Evolutionary conservation across 2,329 filamentous ascomycete genomes (phyloP).

Genomic region (Aspergillus neotritici): DNA sequence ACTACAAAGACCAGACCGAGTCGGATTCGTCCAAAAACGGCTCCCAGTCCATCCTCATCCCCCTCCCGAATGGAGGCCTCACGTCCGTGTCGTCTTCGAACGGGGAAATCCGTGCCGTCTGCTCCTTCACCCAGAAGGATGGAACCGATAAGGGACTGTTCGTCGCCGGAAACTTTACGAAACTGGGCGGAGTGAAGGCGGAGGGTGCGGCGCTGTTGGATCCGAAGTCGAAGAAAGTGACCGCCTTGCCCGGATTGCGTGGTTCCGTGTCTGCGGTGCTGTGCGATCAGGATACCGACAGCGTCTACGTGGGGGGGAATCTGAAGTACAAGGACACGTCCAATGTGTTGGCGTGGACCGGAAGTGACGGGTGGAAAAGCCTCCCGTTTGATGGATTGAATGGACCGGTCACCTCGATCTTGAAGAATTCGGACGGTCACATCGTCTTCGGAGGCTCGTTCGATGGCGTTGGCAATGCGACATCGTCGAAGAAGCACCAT

Average conservation of each 20-base stretch:
- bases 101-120: conserved; percentile 83
- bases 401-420: conserved; percentile 80
- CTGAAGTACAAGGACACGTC: conserved; percentile 76
- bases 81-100: conserved; percentile 69
- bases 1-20: conserved; percentile 74
- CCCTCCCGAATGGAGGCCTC: conserved; percentile 80
- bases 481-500: conserved; percentile 51
- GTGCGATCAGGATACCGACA: conserved; percentile 70
- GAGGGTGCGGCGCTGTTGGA: conserved; percentile 78
- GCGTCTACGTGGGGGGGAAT: conserved; percentile 86
- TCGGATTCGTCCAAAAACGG: conserved; percentile 59
- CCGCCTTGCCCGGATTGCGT: conserved; percentile 70
- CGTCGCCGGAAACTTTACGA: conserved; percentile 93
- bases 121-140: conserved; percentile 63
- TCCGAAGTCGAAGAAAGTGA: conserved; percentile 62
- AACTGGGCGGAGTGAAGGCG: conserved; percentile 68
- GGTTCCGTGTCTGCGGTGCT: conserved; percentile 77
- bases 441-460: conserved; percentile 91
- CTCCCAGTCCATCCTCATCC: conserved; percentile 71
- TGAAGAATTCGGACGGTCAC: conserved; percentile 70
- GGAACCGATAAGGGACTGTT: conserved; percentile 68
- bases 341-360: conserved; percentile 81
- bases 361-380: conserved; percentile 64
- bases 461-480: conserved; percentile 77
- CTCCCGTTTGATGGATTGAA: conserved; percentile 93